Conservation (phyloP, 345 rosid genomes). For the Trapa bicornis region DNA sequence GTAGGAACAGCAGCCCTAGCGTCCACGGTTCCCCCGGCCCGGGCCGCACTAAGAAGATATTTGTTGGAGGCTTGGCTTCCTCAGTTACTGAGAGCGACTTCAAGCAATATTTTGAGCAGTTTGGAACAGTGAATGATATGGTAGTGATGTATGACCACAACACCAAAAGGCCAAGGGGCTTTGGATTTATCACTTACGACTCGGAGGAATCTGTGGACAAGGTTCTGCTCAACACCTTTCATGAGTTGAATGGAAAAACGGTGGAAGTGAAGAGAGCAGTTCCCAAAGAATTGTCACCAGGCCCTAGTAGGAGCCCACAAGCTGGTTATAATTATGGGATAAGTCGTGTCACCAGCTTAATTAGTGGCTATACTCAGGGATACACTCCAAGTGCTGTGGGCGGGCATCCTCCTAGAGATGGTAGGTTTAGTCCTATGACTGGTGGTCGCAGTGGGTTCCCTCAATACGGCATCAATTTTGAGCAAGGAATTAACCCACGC, state of each 20-base stretch:
- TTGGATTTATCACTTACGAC: slow-evolving; percentile 73
- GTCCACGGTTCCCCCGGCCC: slow-evolving; percentile 62
- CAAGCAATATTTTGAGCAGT: slow-evolving; percentile 64
- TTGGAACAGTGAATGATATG: slow-evolving; percentile 61
- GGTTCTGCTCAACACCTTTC: slow-evolving; percentile 47
- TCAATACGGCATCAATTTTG: slow-evolving; percentile 40
- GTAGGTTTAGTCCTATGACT: slow-evolving; percentile 45
- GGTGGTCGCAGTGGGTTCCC: slow-evolving; percentile 55
- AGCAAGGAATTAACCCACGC: slow-evolving; percentile 34
- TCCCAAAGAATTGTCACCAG: slow-evolving; percentile 73
- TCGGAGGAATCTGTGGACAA: slow-evolving; percentile 55
- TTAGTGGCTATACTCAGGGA: slow-evolving; percentile 55
- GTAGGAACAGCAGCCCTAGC: slow-evolving; percentile 28
- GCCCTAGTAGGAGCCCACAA: slow-evolving; percentile 54
- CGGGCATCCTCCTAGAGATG: slow-evolving; percentile 58
- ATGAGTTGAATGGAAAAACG: slow-evolving; percentile 48
- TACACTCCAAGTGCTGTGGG: slow-evolving; percentile 46
- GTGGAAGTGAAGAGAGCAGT: slow-evolving; percentile 83
- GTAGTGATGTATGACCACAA: slow-evolving; percentile 70
- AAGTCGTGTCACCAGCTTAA: slow-evolving; percentile 45
- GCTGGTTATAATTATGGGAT: slow-evolving; percentile 56
- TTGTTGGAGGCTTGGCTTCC: slow-evolving; percentile 82
- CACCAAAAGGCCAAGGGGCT: slow-evolving; percentile 71
- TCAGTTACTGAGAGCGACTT: slow-evolving; percentile 70
- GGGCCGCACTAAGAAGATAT: slow-evolving; percentile 61